Evolutionary conservation across 305 asterid species (phyloP), one percentile per base, ranked within the genome.

Genomic region (Solanum hybrid): DNA sequence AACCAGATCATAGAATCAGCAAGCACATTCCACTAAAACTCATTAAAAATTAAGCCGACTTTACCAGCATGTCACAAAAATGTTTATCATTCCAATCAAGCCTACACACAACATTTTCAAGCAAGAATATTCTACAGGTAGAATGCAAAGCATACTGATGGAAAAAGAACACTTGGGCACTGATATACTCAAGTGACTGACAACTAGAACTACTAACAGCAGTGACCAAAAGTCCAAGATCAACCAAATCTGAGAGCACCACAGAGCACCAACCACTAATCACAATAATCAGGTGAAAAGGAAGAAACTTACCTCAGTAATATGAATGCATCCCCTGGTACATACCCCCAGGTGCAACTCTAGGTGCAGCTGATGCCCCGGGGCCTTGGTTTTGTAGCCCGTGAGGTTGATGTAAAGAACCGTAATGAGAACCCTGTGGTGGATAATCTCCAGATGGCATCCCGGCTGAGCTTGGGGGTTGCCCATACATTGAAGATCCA

Each of bases 261-360:
- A 79, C 89, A 45, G 41, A 88, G 51, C 11, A 70, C 76, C 31
- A 15, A 51, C n/a, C 70, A 57, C 70, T 24, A 72, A 72, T 70
- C 29, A 68, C 77, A 70, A 79, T 22, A 33, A 65, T 89, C 37
- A 78, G 31, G 10, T 79, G 22, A 89, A 57, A 34, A 91, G 88
- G 86, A 61, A 79, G 57, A 90, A 87, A 88, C 75, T 27, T 93
- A 95, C 99, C 99, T 95, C 92, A 96, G 90, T 95, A 95, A 91
- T 94, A 94, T 89, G 94, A 97, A 86, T 92, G 95, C 94, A 91
- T 90, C 90, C 98, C 97, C 93, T 92, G 97, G 93, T 93, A 95
- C 89, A 92, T 89, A 90, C 96, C 98, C n/a, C 98, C 97, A 32
- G 95, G 93, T 17, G 94, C 95, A 79, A 92, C 91, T 91, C 97